Evolutionary conservation across 208 protist genomes (phyloP).

Genomic region (Trichomonas gallinae): DNA sequence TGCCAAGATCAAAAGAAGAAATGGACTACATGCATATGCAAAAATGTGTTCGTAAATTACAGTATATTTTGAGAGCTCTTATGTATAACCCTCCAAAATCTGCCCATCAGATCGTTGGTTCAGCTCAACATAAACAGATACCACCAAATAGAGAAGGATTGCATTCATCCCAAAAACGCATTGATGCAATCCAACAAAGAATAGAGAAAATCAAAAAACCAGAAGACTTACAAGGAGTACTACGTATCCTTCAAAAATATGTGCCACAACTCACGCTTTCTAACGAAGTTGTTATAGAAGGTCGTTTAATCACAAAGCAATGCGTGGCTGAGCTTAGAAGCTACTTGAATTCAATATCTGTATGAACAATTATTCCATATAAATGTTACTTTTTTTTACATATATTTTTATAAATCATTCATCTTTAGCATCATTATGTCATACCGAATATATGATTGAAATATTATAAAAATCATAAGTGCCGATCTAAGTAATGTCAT

Average conservation of each 20-base stretch:
- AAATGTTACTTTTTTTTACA: not conserved
- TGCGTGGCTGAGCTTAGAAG: not conserved
- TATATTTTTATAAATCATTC: too few relatives aligned
- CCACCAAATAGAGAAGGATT: not conserved
- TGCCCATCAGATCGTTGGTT: not conserved
- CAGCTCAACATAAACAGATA: not conserved
- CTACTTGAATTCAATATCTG: not conserved
- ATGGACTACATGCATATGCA: not conserved
- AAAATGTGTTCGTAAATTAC: not conserved
- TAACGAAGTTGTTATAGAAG: constrained; percentile 13
- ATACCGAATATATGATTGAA: too few relatives aligned
- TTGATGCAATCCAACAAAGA: constrained; percentile 2
- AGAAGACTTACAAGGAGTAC: not conserved
- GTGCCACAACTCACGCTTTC: not conserved
- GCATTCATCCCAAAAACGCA: not conserved
- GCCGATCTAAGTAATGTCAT: too few relatives aligned
- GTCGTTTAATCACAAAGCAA: not conserved
- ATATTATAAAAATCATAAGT: too few relatives aligned
- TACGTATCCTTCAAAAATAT: not conserved
- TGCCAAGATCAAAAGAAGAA: not conserved
- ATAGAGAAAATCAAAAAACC: not conserved
- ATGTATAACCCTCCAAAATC: not conserved
- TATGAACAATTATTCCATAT: not conserved
- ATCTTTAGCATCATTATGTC: too few relatives aligned
- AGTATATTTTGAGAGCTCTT: not conserved